Conservation (phyloP, 768 basidiomycete species). For the Lactifluus echinatus region DNA sequence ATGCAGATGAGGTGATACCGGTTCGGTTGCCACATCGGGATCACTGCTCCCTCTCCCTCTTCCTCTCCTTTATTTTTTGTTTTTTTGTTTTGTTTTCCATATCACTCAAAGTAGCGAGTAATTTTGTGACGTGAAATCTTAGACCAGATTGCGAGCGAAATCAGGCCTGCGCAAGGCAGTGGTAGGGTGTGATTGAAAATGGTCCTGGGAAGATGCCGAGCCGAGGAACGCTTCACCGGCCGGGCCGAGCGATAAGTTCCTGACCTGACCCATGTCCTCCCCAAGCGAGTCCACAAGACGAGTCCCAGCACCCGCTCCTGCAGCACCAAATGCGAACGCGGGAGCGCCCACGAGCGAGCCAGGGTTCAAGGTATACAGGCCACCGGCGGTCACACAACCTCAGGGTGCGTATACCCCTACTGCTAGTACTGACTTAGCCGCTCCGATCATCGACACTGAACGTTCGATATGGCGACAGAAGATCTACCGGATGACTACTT, state of each 20-base stretch:
- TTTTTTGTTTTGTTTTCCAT: background rate
- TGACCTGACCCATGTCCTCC: background rate
- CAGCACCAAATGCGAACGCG: background rate
- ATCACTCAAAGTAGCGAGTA: background rate
- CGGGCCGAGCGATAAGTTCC: background rate
- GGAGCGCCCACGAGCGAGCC: background rate
- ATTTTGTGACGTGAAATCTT: too few relatives aligned
- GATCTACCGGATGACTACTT: constrained; percentile 69
- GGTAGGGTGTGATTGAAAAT: background rate
- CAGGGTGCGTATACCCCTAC: constrained; percentile 8
- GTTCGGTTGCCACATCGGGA: background rate
- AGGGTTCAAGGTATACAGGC: constrained; percentile 16
- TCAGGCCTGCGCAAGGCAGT: too few relatives aligned
- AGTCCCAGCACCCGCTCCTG: background rate
- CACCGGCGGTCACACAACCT: background rate
- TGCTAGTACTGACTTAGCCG: too few relatives aligned
- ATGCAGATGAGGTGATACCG: too few relatives aligned
- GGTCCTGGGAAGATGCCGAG: background rate
- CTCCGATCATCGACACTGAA: too few relatives aligned
- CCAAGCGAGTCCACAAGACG: background rate
- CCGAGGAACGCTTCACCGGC: background rate
- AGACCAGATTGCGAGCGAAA: too few relatives aligned
- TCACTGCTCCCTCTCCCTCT: background rate
- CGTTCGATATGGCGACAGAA: background rate
- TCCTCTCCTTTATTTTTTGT: too few relatives aligned